Evolutionary conservation across 2,329 filamentous ascomycete species (phyloP).

Genomic region (Akanthomyces lecanii): DNA sequence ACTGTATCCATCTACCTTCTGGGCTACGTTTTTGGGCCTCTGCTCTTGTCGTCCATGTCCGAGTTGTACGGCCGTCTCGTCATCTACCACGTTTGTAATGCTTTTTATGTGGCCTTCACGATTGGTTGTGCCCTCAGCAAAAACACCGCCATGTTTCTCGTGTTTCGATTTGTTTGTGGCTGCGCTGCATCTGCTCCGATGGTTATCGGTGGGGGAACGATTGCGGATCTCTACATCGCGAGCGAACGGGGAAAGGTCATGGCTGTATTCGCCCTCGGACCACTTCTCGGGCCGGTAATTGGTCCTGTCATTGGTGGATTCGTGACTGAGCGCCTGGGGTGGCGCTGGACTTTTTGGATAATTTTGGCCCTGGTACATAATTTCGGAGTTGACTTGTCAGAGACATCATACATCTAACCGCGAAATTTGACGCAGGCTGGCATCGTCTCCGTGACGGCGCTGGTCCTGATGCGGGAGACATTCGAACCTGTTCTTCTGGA

Average conservation of each 20-base stretch:
- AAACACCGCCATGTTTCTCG: constrained; percentile 48
- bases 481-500: constrained; percentile 27
- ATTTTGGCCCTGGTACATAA: constrained; percentile 37
- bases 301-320: constrained; percentile 40
- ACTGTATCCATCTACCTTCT: constrained; percentile 41
- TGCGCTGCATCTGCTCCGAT: constrained; percentile 47
- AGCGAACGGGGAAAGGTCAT: constrained; percentile 58
- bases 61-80: constrained; percentile 54
- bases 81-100: constrained; percentile 31
- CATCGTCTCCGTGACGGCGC: background rate
- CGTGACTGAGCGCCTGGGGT: constrained; percentile 41
- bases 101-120: constrained; percentile 50
- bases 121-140: constrained; percentile 31
- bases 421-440: background rate
- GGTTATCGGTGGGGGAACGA: constrained; percentile 60
- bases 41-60: constrained; percentile 57
- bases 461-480: constrained; percentile 29
- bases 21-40: constrained; percentile 52
- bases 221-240: constrained; percentile 57
- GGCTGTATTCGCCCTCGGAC: constrained; percentile 57
- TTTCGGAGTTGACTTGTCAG: background rate
- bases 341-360: constrained; percentile 49
- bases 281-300: constrained; percentile 43
- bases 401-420: background rate
- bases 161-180: constrained; percentile 58